Evolutionary conservation across 805 yeast species (phyloP), one percentile per base, ranked within the genome.

Genomic region (Pichia rugopelliculosa): DNA sequence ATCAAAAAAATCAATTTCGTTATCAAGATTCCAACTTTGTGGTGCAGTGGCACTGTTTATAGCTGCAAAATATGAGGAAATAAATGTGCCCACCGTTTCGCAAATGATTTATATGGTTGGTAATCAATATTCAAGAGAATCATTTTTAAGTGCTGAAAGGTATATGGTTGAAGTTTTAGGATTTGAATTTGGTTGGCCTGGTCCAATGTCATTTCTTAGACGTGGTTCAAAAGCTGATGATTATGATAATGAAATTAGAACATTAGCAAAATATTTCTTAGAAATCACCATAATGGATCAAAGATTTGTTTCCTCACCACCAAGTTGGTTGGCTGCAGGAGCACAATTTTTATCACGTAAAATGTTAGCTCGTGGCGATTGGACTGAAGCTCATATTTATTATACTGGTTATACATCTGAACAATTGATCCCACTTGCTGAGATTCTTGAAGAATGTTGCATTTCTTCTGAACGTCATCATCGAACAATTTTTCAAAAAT

Each of bases 51-150:
- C 90, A 21, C 68, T 89, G 47, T 86, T 88, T 66, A 80, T 87
- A 49, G 96, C 96, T 24, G 91, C 96, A n/a, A 89, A 89, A 66
- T 87, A 85, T 64, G 96, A 89, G 67, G 97, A 89, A 66, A 91
- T 90, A 23, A 83, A 81, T 59, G 76, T 87, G 11, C 97, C 96
- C n/a, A 82, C 90, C 23, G 82, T 89, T 26, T 76, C 82, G 47
- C 86, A 87, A 66, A 88, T 86, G 67, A 82, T 93, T 10, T 84
- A 84, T 61, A 85, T 87, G 59, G 84, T 95, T 38, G 95, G 87
- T 59, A 88, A 89, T 46, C 84, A 87, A 22, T 86, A 80, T 59
- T 74, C 84, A 13, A 84, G 80, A 57, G 82, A 79, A 37, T 90
- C 84, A 58, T 85, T 89, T 49, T 75, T 87, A 53, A 80, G 76